Evolutionary conservation across 2,329 filamentous ascomycete genomes (phyloP).

Genomic region (Hypoxylon sp.): DNA sequence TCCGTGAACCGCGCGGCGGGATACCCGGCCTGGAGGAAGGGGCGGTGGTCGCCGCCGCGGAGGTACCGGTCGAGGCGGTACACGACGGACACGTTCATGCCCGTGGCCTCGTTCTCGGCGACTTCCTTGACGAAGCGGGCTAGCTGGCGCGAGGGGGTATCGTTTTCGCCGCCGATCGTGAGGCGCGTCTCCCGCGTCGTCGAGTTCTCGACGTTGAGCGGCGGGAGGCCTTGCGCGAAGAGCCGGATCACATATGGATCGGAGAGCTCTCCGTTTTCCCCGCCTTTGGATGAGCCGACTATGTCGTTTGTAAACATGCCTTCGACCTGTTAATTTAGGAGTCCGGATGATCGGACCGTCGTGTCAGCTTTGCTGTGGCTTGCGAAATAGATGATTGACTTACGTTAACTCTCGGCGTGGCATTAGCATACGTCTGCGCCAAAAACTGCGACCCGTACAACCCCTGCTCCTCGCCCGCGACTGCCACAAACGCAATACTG

Average conservation of each 20-base stretch:
- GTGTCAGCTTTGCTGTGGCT: not conserved
- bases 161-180: constrained; percentile 67
- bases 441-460: constrained; percentile 67
- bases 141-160: constrained; percentile 68
- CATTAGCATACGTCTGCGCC: constrained; percentile 67
- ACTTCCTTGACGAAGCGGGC: constrained; percentile 70
- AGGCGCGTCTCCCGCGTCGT: constrained; percentile 58
- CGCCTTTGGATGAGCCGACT: constrained; percentile 65
- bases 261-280: constrained; percentile 60
- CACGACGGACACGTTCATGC: constrained; percentile 70
- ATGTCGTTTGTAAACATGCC: constrained; percentile 73
- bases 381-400: constrained; percentile 13
- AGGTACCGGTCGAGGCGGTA: constrained; percentile 71
- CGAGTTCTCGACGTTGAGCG: constrained; percentile 58
- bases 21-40: constrained; percentile 70
- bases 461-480: constrained; percentile 71
- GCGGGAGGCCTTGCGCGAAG: constrained; percentile 66
- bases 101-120: constrained; percentile 64
- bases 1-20: constrained; percentile 70
- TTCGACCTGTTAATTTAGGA: constrained; percentile 60
- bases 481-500: constrained; percentile 70
- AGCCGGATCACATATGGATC: constrained; percentile 68
- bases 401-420: constrained; percentile 57
- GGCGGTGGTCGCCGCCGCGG: constrained; percentile 69
- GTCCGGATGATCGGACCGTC: not conserved